phyloP scores from a whole-genome alignment of 345 rosid species.

The Mallotus nudiflorus region DNA sequence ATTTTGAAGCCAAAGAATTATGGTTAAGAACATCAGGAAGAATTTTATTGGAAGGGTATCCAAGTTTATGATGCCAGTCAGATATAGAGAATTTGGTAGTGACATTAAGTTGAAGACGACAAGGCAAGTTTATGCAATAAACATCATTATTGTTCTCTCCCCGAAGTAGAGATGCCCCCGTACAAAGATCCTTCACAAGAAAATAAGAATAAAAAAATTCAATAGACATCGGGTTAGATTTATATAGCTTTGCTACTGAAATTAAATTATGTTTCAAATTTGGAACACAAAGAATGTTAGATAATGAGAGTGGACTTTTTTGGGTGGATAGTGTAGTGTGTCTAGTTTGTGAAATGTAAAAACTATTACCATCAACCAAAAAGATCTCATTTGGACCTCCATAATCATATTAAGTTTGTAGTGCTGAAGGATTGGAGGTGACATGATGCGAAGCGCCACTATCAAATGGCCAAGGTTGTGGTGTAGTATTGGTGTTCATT shows the following conservation, averaged over 20 bases:
- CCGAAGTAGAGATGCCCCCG: not conserved
- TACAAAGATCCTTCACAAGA: conserved; percentile 3
- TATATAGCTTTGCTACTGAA: too few species aligned
- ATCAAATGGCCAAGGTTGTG: not conserved
- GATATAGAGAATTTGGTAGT: not conserved
- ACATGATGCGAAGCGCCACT: not conserved
- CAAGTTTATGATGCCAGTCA: not conserved
- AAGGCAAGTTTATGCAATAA: not conserved
- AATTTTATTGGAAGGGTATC: not conserved
- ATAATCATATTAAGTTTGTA: not conserved
- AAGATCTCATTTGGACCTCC: conserved; percentile 3
- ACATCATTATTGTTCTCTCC: not conserved
- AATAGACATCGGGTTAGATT: not conserved
- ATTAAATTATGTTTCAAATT: not conserved
- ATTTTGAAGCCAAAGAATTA: not conserved
- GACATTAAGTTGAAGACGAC: not conserved
- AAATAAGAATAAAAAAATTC: conserved; percentile 11
- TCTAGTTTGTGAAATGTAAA: conserved; percentile 2
- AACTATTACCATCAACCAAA: conserved; percentile 1
- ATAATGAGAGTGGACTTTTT: not conserved
- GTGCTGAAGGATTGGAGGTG: not conserved
- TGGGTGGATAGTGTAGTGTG: not conserved
- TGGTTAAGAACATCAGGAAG: not conserved
- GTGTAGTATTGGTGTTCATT: not conserved
- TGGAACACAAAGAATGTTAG: conserved; percentile 8